These are phyloP conservation scores for Orychophragmus violaceus DNA, from an alignment of 345 rosid genomes.

Conservation along the genomic window DNA sequence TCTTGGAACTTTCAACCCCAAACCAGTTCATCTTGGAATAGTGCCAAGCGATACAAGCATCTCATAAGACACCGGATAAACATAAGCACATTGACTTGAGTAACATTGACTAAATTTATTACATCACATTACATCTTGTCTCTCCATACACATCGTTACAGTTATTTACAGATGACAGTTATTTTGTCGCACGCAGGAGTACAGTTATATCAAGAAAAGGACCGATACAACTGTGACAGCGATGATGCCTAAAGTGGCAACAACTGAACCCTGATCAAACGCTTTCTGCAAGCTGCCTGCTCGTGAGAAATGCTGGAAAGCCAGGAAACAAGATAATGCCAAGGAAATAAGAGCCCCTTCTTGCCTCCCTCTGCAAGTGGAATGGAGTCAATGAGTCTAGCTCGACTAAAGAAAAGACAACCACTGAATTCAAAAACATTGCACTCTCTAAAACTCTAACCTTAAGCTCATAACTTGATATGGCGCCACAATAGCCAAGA, in stretches of 20 bases:
- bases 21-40: background rate
- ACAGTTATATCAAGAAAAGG: constrained; percentile 27
- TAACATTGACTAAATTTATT: background rate
- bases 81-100: background rate
- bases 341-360: constrained; percentile 58
- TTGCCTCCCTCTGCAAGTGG: constrained; percentile 59
- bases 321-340: constrained; percentile 60
- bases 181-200: background rate
- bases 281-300: constrained; percentile 57
- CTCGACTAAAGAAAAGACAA: background rate
- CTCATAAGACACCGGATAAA: constrained; percentile 1
- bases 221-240: constrained; percentile 45
- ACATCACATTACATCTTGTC: constrained; percentile 15
- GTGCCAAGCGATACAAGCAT: background rate
- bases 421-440: background rate
- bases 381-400: constrained; percentile 5
- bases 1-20: background rate
- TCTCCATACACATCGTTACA: constrained; percentile 9
- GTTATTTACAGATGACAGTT: constrained; percentile 29
- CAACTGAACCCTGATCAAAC: constrained; percentile 69
- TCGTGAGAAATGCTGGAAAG: constrained; percentile 83
- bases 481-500: constrained; percentile 72
- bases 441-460: constrained; percentile 34
- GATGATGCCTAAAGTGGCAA: constrained; percentile 65
- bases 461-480: constrained; percentile 54